Evolutionary conservation across 2,329 filamentous ascomycete species (phyloP).

Genomic region (Trichoderma oligosporum): DNA sequence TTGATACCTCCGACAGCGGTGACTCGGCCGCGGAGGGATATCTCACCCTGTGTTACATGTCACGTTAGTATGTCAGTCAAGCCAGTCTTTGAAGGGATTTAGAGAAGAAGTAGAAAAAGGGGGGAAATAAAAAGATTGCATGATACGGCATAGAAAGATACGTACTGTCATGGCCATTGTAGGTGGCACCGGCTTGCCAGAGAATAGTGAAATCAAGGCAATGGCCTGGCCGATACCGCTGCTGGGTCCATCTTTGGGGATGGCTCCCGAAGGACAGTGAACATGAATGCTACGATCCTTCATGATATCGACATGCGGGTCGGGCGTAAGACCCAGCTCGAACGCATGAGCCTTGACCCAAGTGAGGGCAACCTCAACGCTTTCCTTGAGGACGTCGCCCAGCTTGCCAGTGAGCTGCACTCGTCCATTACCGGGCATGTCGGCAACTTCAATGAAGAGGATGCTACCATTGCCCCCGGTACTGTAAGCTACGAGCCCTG

Average conservation of each 20-base stretch:
- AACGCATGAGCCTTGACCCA: constrained; percentile 98
- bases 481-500: constrained; percentile 91
- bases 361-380: constrained; percentile 88
- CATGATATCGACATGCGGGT: constrained; percentile 89
- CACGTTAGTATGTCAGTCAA: constrained; percentile 26
- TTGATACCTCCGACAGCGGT: constrained; percentile 97
- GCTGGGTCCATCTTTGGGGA: constrained; percentile 85
- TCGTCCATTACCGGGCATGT: constrained; percentile 89
- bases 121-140: constrained; percentile 20
- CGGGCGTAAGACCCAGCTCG: constrained; percentile 77
- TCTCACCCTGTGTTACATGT: constrained; percentile 51
- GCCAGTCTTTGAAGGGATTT: not conserved
- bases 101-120: not conserved
- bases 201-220: constrained; percentile 86
- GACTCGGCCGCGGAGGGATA: constrained; percentile 80
- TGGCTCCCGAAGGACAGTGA: constrained; percentile 90
- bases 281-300: constrained; percentile 91
- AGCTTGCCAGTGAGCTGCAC: constrained; percentile 96
- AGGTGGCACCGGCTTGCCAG: constrained; percentile 78
- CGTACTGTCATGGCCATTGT: constrained; percentile 90
- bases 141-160: constrained; percentile 16
- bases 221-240: constrained; percentile 94
- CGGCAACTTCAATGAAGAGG: constrained; percentile 95
- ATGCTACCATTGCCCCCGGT: constrained; percentile 92
- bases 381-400: constrained; percentile 94